A percentile compares a stretch with the other conserved stretches of the same genome.
Conservation (phyloP, 139 green algal species). For the Coelastrella sp. region DNA sequence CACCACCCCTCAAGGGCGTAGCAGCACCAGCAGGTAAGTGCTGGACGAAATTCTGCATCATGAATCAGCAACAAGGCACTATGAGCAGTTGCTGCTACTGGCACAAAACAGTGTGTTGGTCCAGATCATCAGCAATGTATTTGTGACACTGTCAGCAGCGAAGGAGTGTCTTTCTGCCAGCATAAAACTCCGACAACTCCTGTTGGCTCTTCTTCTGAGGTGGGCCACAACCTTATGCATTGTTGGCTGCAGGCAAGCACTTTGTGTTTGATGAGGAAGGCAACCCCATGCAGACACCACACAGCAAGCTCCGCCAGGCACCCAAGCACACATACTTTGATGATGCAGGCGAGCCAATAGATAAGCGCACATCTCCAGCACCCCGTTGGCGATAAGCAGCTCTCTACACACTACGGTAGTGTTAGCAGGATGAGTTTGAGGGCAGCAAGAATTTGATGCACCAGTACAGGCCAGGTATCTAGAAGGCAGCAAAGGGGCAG, state of each 20-base stretch:
- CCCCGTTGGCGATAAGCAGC: constrained; percentile 17
- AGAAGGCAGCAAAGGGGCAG: too few species aligned
- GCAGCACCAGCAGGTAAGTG: constrained; percentile 12
- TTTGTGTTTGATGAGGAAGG: constrained; percentile 37
- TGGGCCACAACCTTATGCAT: not conserved
- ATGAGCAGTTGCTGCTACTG: too few species aligned
- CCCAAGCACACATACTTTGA: constrained; percentile 39
- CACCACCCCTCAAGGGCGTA: constrained; percentile 6
- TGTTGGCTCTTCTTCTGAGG: not conserved
- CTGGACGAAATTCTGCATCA: too few species aligned
- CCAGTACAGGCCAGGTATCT: too few species aligned
- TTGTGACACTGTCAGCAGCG: too few species aligned
- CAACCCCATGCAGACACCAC: constrained; percentile 14
- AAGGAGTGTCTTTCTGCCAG: too few species aligned
- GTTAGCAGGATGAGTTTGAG: too few species aligned
- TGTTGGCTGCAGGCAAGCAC: constrained; percentile 21
- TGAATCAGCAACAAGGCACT: too few species aligned
- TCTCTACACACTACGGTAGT: too few species aligned
- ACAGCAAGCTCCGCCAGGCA: constrained; percentile 13
- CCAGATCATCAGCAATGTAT: too few species aligned
- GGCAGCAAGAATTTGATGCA: too few species aligned
- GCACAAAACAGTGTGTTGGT: too few species aligned
- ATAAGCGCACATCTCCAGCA: not conserved
- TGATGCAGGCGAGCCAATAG: not conserved
- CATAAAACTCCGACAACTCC: not conserved